A percentile compares a stretch with the other conserved stretches of the same genome.
Evolutionary conservation across 257 asterid genomes (phyloP).

Genomic region (Gentiana macrophylla): DNA sequence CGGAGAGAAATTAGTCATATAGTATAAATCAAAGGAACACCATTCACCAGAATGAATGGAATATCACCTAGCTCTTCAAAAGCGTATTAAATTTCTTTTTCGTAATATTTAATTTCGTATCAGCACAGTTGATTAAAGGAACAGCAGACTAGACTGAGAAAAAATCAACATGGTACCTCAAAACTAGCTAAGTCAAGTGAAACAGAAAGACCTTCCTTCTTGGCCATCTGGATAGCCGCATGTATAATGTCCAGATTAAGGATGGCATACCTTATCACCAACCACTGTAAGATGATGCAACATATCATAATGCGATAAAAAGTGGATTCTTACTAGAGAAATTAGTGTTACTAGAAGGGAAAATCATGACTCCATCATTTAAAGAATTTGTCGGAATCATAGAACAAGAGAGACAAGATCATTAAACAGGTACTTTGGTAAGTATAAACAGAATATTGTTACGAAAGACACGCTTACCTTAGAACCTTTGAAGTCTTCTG

Average conservation of each 20-base stretch:
- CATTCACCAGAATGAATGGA: not conserved
- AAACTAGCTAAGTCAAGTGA: conserved; percentile 95
- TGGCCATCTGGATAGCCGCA: conserved; percentile 73
- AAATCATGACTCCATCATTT: too few relatives aligned
- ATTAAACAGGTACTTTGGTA: too few relatives aligned
- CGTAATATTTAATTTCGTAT: not conserved
- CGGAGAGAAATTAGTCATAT: conserved; percentile 2
- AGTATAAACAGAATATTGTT: too few relatives aligned
- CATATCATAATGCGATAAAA: conserved; percentile 8
- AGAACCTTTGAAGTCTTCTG: conserved; percentile 75
- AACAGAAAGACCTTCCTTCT: conserved; percentile 73
- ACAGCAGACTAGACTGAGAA: not conserved
- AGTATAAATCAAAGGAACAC: not conserved
- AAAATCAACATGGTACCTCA: conserved; percentile 65
- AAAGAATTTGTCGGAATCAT: too few relatives aligned
- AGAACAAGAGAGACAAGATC: too few relatives aligned
- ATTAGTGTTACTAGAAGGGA: not conserved
- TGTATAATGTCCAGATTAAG: conserved; percentile 59
- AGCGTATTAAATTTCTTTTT: not conserved
- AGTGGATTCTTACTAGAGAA: not conserved
- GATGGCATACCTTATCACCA: conserved; percentile 78
- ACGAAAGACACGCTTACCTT: conserved; percentile 41
- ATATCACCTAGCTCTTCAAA: not conserved
- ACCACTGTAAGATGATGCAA: conserved; percentile 58
- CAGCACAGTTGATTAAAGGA: not conserved